Evolutionary conservation across 164 flowering plant species (phyloP).

Genomic region (Litsea cubeba): DNA sequence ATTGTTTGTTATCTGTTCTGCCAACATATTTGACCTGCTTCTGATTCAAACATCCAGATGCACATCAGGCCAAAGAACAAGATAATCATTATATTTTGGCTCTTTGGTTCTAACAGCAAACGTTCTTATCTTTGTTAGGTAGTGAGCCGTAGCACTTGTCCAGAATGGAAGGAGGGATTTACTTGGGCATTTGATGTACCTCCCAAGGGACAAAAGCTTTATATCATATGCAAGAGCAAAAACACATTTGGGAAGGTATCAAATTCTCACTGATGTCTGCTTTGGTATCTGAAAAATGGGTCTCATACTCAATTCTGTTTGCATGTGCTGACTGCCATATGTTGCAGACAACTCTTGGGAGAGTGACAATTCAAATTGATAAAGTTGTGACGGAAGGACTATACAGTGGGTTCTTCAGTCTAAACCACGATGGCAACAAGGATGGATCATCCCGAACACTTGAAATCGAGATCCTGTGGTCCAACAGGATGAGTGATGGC

Average conservation of each 20-base stretch:
- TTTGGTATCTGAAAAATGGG: neutral
- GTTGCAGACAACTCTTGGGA: slow-evolving; percentile 76
- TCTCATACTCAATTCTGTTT: neutral
- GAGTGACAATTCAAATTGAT: slow-evolving; percentile 86
- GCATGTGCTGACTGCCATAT: neutral
- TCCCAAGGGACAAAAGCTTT: slow-evolving; percentile 90
- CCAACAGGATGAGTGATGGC: slow-evolving; percentile 49
- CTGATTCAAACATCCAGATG: neutral
- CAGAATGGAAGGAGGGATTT: slow-evolving; percentile 93
- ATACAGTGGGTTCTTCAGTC: slow-evolving; percentile 74
- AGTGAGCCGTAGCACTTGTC: slow-evolving; percentile 55
- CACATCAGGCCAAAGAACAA: neutral
- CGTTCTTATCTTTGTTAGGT: slow-evolving; percentile 38
- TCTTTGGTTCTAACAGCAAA: slow-evolving; percentile 1
- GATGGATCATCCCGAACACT: slow-evolving; percentile 75
- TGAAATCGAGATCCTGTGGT: slow-evolving; percentile 86
- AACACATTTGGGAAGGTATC: slow-evolving; percentile 87
- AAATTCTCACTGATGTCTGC: neutral
- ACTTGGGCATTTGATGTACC: slow-evolving; percentile 98
- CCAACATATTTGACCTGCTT: neutral
- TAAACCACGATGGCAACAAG: slow-evolving; percentile 64
- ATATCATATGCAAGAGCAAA: slow-evolving; percentile 83
- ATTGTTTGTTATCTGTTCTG: neutral
- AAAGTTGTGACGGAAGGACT: slow-evolving; percentile 79
- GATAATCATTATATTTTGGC: neutral